Evolutionary conservation across 1,139 yeast genomes (phyloP).

Genomic region (Chernovozyma aurita): DNA sequence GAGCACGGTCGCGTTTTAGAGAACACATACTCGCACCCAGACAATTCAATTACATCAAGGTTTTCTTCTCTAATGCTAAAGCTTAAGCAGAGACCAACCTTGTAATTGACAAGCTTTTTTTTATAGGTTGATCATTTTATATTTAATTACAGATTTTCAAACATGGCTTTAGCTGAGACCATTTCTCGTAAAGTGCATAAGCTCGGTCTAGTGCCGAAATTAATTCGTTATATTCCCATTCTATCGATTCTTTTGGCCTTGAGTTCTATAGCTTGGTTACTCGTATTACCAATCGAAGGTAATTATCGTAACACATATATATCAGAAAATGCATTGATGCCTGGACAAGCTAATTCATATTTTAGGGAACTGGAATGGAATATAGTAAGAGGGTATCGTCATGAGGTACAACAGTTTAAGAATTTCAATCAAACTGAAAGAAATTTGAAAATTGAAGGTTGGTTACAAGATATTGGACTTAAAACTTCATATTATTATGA

Average conservation of each 20-base stretch:
- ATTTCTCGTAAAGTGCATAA: conserved; percentile 50
- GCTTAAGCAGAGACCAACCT: no score
- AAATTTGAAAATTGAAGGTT: conserved; percentile 44
- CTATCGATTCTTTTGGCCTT: conserved; percentile 59
- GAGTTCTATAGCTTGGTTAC: conserved; percentile 63
- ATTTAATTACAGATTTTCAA: no score
- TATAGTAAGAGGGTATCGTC: conserved; percentile 77
- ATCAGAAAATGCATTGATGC: conserved; percentile 95
- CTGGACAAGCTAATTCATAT: conserved; percentile 90
- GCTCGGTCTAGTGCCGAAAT: conserved; percentile 55
- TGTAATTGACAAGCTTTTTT: no score
- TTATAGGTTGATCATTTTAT: no score
- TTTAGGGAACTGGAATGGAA: conserved; percentile 96
- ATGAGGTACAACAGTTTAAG: conserved; percentile 44
- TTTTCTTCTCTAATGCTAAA: no score
- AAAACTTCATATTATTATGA: conserved; percentile 50
- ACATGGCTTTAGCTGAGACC: conserved; percentile 63
- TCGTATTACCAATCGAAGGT: conserved; percentile 74
- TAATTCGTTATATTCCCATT: conserved; percentile 54
- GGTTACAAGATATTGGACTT: conserved; percentile 73
- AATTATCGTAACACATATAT: conserved; percentile 80
- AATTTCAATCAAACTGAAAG: conserved; percentile 28
- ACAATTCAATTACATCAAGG: no score
- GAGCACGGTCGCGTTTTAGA: no score
- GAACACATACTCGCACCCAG: no score